These are phyloP conservation scores for Saccharomyces eubayanus DNA, from an alignment of 805 yeast species.

Conservation along the genomic window DNA sequence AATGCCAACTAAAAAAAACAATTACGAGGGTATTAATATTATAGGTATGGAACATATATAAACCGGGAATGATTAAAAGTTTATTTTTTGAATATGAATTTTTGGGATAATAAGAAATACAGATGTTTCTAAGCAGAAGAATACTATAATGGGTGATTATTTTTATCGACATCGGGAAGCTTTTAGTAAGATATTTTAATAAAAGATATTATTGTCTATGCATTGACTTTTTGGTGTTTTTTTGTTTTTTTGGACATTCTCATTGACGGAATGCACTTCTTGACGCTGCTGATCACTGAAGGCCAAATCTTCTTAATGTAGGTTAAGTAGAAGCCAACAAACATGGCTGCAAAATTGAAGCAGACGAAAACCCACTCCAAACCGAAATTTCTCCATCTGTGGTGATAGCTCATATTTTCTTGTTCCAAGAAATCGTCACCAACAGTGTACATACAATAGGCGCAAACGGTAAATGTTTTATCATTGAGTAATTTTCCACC, in stretches of 20 bases:
- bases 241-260: not conserved
- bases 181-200: not conserved
- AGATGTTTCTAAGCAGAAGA: not conserved
- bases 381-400: slow-evolving; percentile 54
- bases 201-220: not conserved
- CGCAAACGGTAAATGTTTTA: slow-evolving; percentile 33
- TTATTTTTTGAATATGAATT: not conserved
- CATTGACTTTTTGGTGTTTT: not conserved
- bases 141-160: not conserved
- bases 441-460: slow-evolving; percentile 30
- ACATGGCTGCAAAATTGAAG: slow-evolving; percentile 36
- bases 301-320: slow-evolving; percentile 4
- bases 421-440: slow-evolving; percentile 33
- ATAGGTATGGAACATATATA: not conserved
- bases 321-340: slow-evolving; percentile 6
- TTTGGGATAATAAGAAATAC: not conserved
- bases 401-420: slow-evolving; percentile 33
- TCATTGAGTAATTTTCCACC: slow-evolving; percentile 50
- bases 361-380: slow-evolving; percentile 41
- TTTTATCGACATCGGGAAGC: not conserved
- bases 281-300: not conserved
- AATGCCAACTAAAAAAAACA: not conserved
- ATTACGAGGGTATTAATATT: not conserved
- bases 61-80: not conserved
- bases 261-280: not conserved